Base-by-base conservation (phyloP, 176 grass and related monocot species). In the Stipa capillata region DNA sequence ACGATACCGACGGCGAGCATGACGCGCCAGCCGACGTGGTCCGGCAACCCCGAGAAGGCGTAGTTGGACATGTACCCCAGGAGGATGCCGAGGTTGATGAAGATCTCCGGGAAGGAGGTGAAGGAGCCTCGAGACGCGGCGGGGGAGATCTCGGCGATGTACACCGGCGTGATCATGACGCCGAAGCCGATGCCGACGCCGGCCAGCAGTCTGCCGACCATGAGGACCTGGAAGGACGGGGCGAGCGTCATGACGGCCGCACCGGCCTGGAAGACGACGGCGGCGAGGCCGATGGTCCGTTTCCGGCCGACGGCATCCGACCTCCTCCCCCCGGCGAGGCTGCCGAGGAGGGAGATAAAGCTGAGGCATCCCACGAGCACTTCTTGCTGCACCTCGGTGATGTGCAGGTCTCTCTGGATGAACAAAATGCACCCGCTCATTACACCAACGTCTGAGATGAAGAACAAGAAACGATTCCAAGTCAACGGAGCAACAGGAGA, bases 391-490 rank as follows among this genome's bases (percentile, higher is more conserved):
- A 92, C 77, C 45, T 92, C 90, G 0, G 82, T 88, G 78, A 97
- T 92, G 60, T 25, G 20, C 11, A 97, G 87, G 53, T 97, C 93
- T 31, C 81, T 92, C 34, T 97, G 90, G 78, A 97, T 97, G 87
- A 92, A 92, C 48, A 97, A 81, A 16, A 92, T 87, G 63, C 87
- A 86, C 1, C 93, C 93, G 44, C 93, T 97, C 93, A 97, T 92
- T 59, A 86, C 93, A 6, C 93, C 93, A 0, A 88, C 85, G 64
- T 97, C 93, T 97, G 82, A 2, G n/a, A n/a, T n/a, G n/a, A n/a
- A n/a, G 28, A 52, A 1, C 21, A 29, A 73, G 2, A 2, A 40
- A 16, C 3, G 64, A 17, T 4, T 24, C 18, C 60, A 31, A 83
- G 47, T 75, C 45, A 65, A 23, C 47, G 20, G 51, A 51, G 25